Percentiles rank a stretch among this genome's conserved stretches.
Evolutionary conservation across 257 asterid genomes (phyloP).

Genomic region (Solanum lignicaule): DNA sequence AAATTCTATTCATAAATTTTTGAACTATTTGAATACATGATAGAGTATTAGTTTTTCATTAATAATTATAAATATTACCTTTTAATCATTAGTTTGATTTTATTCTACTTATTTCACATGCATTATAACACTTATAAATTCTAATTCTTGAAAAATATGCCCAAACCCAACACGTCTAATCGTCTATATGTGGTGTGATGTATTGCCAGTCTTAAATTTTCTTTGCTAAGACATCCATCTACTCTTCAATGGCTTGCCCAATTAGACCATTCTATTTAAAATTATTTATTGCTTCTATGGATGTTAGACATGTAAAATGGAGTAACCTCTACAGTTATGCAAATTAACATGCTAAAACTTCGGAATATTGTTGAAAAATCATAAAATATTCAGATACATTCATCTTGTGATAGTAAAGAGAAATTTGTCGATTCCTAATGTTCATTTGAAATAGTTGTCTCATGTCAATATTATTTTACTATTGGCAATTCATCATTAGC

Average conservation of each 20-base stretch:
- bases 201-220: not conserved
- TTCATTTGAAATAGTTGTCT: too few relatives aligned
- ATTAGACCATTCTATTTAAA: not conserved
- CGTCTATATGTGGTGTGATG: not conserved
- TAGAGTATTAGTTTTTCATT: not conserved
- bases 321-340: too few relatives aligned
- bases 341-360: too few relatives aligned
- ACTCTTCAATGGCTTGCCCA: not conserved
- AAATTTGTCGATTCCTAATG: too few relatives aligned
- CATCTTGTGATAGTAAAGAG: too few relatives aligned
- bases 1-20: too few relatives aligned
- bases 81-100: not conserved
- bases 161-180: not conserved
- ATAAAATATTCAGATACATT: too few relatives aligned
- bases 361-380: too few relatives aligned
- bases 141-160: not conserved
- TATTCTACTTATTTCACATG: not conserved
- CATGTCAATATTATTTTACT: too few relatives aligned
- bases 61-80: not conserved
- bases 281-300: not conserved
- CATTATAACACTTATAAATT: not conserved
- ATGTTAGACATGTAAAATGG: not conserved
- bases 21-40: not conserved
- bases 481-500: too few relatives aligned
- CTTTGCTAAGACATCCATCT: not conserved